These are phyloP conservation scores for Zoysia matrella DNA, from an alignment of 202 grass and related monocot genomes.

Conservation along the genomic window DNA sequence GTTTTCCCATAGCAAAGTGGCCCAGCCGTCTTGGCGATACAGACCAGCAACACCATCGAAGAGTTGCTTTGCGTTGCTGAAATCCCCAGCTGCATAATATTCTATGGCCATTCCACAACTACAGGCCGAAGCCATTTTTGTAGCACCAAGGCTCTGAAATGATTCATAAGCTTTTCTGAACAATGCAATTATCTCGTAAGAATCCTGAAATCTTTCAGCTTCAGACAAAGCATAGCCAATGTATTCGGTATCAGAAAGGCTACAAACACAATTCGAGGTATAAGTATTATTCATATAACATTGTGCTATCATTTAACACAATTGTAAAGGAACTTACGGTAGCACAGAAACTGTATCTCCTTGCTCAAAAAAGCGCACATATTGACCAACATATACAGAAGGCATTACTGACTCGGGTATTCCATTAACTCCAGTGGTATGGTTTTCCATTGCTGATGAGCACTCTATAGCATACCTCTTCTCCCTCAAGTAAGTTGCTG, in stretches of 20 bases:
- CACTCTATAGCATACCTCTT: slow-evolving; percentile 84
- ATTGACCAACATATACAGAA: slow-evolving; percentile 89
- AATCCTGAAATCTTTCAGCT: slow-evolving; percentile 97
- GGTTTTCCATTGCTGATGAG: slow-evolving; percentile 51
- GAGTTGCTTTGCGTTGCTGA: slow-evolving; percentile 78
- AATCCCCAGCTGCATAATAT: slow-evolving; percentile 82
- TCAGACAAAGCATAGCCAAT: slow-evolving; percentile 84
- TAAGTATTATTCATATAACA: slow-evolving; percentile 50
- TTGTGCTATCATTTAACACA: slow-evolving; percentile 18
- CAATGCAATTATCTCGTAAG: slow-evolving; percentile 96
- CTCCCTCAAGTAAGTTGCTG: slow-evolving; percentile 93
- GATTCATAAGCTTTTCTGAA: slow-evolving; percentile 98
- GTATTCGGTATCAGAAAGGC: slow-evolving; percentile 95
- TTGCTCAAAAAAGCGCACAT: slow-evolving; percentile 88
- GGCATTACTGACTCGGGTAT: slow-evolving; percentile 88
- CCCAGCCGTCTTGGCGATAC: slow-evolving; percentile 91
- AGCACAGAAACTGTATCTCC: slow-evolving; percentile 81
- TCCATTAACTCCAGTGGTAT: slow-evolving; percentile 53
- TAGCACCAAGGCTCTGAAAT: slow-evolving; percentile 71
- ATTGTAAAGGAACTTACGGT: slow-evolving; percentile 66
- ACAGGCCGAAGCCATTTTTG: slow-evolving; percentile 77
- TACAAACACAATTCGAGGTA: slow-evolving; percentile 62
- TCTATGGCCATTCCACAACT: slow-evolving; percentile 90
- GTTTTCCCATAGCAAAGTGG: slow-evolving; percentile 84
- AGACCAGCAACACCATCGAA: slow-evolving; percentile 76